These are phyloP conservation scores for Begonia masoniana DNA, from an alignment of 306 rosid species.

Conservation along the genomic window DNA sequence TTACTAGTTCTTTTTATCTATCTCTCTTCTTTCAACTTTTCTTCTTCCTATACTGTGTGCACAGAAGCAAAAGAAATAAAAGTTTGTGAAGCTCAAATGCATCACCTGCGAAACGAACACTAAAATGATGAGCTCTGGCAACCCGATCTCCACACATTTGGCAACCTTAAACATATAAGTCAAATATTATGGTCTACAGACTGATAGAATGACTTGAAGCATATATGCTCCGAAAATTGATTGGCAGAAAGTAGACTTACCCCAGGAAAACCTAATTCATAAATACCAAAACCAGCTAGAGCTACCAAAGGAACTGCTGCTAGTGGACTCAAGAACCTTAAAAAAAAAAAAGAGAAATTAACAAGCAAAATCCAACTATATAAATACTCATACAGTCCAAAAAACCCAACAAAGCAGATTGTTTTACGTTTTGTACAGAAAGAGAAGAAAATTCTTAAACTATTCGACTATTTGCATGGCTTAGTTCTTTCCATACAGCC, in stretches of 20 bases:
- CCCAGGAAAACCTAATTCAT: slow-evolving; percentile 91
- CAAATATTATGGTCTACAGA: slow-evolving; percentile 3
- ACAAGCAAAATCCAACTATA: too few relatives aligned
- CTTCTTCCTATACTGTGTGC: too few relatives aligned
- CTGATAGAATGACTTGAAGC: too few relatives aligned
- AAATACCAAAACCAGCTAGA: slow-evolving; percentile 92
- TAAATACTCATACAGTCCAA: too few relatives aligned
- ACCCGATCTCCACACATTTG: slow-evolving; percentile 89
- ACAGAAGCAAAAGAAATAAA: neutral
- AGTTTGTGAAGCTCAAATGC: too few relatives aligned
- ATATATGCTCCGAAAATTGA: too few relatives aligned
- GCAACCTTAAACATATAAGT: slow-evolving; percentile 56
- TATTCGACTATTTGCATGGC: neutral
- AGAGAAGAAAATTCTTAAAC: neutral
- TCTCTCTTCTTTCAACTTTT: too few relatives aligned
- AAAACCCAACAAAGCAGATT: neutral
- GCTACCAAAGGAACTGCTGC: slow-evolving; percentile 85
- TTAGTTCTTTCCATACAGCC: neutral
- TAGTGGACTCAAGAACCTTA: slow-evolving; percentile 90
- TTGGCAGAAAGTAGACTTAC: slow-evolving; percentile 27
- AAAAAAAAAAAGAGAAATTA: neutral
- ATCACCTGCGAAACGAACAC: slow-evolving; percentile 89
- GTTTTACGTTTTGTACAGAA: too few relatives aligned
- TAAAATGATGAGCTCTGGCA: slow-evolving; percentile 74
- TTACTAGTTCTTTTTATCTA: too few relatives aligned